Base-by-base conservation (phyloP, 129 eudicot species). In the Flaveria sonorensis region DNA sequence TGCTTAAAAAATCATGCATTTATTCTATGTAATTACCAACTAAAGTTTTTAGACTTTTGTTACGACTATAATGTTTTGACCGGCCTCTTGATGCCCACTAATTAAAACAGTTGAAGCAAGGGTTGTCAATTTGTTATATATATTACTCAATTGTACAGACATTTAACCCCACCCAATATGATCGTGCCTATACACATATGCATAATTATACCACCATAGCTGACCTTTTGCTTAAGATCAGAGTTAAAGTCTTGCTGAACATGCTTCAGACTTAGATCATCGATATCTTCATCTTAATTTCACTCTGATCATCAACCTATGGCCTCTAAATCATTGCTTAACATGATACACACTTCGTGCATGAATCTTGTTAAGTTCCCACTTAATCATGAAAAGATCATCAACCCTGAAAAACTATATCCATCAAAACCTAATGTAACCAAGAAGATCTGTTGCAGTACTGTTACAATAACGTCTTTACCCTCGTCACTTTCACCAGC, bases 291-390 rank as follows among this genome's bases (percentile, higher is more conserved):
- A 21, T 40, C 45, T 69, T 26, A 26, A 1, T 26, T 42, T 68
- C 62, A 74, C 70, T 81, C 56, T 45, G 32, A 50, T 43, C 63
- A 18, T 21, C 11, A 68, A 45, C 13, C 12, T 11, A 66, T 56
- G 76, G 79, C 45, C 16, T 79, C 63, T 47, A 60, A 78, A 60
- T 28, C 71, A 47, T 24, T 71, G 18, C 50, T 14, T 50, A 72
- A 36, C 47, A 52, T 62, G 48, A 62, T 70, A 47, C 76, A 70
- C 24, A 76, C 45, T 66, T 70, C 74, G 8, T 75, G 64, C 72
- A 76, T 42, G 69, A 51, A 45, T 72, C 73, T 32, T 55, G 19
- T 51, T n/a, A 70, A 70, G 21, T 39, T 81, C 61, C 53, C 84
- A 66, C 19, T 70, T 12, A 68, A 76, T 72, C 74, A 50, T 50